These are phyloP conservation scores for Kurtzmaniella cleridarum DNA, from an alignment of 805 yeast genomes.

Conservation along the genomic window DNA sequence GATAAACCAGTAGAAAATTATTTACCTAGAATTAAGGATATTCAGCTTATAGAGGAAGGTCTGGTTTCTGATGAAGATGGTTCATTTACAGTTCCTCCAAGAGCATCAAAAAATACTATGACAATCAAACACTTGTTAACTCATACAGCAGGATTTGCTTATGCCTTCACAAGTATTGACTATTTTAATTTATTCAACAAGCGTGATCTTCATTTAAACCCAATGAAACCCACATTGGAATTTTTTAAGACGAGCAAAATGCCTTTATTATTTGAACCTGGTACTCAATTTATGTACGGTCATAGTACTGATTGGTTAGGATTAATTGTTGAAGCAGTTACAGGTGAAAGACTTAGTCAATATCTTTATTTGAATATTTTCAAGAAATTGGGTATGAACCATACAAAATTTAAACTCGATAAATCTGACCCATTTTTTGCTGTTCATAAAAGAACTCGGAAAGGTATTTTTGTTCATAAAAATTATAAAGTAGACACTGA, in stretches of 20 bases:
- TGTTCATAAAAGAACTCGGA: conserved; percentile 12
- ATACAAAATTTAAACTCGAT: conserved; percentile 20
- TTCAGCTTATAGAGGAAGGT: conserved; percentile 22
- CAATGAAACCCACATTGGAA: conserved; percentile 16
- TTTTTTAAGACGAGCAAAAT: conserved; percentile 21
- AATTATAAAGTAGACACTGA: conserved; percentile 15
- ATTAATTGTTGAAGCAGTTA: conserved; percentile 25
- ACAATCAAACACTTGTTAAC: conserved; percentile 25
- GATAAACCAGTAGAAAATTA: conserved; percentile 28
- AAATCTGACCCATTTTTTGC: conserved; percentile 8
- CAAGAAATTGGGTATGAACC: conserved; percentile 28
- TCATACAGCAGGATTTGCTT: conserved; percentile 33
- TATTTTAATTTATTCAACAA: conserved; percentile 18
- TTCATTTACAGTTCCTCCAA: conserved; percentile 15
- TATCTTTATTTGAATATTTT: conserved; percentile 26
- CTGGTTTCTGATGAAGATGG: conserved; percentile 21
- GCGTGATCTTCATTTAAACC: conserved; percentile 12
- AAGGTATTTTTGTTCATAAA: conserved; percentile 8
- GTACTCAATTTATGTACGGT: conserved; percentile 33
- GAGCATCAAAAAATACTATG: conserved; percentile 17
- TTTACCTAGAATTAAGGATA: conserved; percentile 25
- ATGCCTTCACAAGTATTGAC: conserved; percentile 26
- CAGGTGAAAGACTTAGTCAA: conserved; percentile 27
- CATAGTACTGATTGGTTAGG: conserved; percentile 37
- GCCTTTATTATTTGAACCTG: conserved; percentile 33